A percentile compares a stretch with the other conserved stretches of the same genome.
phyloP scores from a whole-genome alignment of 768 basidiomycete species.

The Tylopilus sp. region DNA sequence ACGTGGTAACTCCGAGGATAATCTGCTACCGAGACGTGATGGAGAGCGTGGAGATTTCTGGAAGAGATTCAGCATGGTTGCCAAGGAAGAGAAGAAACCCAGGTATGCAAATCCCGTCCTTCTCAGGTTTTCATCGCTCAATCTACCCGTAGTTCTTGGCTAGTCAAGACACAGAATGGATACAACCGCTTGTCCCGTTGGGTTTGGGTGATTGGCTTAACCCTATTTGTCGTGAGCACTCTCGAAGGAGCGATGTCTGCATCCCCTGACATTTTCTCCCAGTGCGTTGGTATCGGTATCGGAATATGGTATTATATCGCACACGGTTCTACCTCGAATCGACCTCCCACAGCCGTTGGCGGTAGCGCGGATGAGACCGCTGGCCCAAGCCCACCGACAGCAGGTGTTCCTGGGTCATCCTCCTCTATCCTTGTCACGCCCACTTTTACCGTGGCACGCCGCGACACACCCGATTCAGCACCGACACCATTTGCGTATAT shows the following conservation, averaged over 20 bases:
- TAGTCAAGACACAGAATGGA: constrained; percentile 58
- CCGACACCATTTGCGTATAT: constrained; percentile 11
- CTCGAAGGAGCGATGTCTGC: neutral
- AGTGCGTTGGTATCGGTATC: constrained; percentile 54
- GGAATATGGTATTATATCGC: constrained; percentile 59
- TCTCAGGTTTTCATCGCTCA: neutral
- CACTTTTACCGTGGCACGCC: constrained; percentile 55
- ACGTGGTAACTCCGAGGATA: constrained; percentile 65
- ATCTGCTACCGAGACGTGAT: constrained; percentile 57
- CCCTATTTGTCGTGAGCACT: constrained; percentile 49
- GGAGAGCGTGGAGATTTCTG: constrained; percentile 79
- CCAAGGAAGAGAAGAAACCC: constrained; percentile 62
- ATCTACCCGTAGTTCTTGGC: constrained; percentile 51
- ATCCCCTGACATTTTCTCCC: neutral
- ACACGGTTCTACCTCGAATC: constrained; percentile 46
- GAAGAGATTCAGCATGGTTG: constrained; percentile 83
- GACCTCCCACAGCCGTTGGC: constrained; percentile 59
- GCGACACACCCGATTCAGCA: constrained; percentile 24
- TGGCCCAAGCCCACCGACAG: constrained; percentile 15
- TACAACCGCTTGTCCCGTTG: constrained; percentile 53
- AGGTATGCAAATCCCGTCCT: constrained; percentile 27
- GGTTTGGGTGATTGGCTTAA: constrained; percentile 67
- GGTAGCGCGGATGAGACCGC: constrained; percentile 51
- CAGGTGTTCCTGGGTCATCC: constrained; percentile 15
- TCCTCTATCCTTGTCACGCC: constrained; percentile 49